phyloP scores from a whole-genome alignment of 305 asterid genomes.

The Andrographis paniculata region DNA sequence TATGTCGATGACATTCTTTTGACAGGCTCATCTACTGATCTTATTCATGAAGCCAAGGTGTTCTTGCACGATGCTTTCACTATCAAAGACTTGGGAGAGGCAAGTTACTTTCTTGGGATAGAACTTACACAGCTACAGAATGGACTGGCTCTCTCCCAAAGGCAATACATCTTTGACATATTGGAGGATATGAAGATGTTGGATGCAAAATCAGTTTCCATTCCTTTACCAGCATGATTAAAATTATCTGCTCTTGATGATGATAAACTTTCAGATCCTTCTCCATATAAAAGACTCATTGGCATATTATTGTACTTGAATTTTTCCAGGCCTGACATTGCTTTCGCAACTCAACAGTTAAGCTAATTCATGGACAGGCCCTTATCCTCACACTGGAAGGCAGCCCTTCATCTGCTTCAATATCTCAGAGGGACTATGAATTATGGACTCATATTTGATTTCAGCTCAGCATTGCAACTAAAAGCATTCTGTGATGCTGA shows the following conservation, averaged over 20 bases:
- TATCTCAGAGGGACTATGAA: neutral
- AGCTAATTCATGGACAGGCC: neutral
- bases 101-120: neutral
- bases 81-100: slow-evolving; percentile 1
- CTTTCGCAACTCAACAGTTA: neutral
- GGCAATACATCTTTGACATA: neutral
- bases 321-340: neutral
- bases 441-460: too few relatives aligned
- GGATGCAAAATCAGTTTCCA: neutral
- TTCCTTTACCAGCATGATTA: neutral
- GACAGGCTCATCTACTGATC: neutral
- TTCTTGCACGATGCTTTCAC: neutral
- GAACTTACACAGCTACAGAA: neutral
- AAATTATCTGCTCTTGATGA: neutral
- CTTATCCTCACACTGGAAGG: neutral
- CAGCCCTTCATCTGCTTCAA: neutral
- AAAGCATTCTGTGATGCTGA: neutral
- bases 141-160: neutral
- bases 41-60: neutral
- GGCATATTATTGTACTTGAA: slow-evolving; percentile 4
- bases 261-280: neutral
- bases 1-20: neutral
- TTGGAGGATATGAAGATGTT: neutral
- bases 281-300: neutral
- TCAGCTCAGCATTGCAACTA: neutral